These are phyloP conservation scores for Fusarium liriodendri DNA, from an alignment of 2,329 filamentous ascomycete genomes.

Conservation along the genomic window DNA sequence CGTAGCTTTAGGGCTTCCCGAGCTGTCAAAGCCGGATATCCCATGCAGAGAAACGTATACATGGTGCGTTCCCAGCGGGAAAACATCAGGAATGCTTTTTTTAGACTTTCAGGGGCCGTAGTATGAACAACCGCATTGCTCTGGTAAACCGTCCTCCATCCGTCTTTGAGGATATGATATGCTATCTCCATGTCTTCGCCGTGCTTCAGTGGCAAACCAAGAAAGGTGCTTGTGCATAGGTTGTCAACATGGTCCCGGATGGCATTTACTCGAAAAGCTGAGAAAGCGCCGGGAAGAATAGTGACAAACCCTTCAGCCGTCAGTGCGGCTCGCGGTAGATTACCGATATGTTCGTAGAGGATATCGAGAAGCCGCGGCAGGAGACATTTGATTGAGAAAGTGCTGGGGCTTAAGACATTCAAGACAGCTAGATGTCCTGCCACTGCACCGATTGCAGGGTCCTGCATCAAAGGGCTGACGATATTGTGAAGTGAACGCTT, in stretches of 20 bases:
- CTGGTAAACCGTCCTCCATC: slow-evolving; percentile 7
- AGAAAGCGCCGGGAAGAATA: slow-evolving; percentile 11
- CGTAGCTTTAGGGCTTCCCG: neutral
- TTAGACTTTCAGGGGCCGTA: slow-evolving; percentile 1
- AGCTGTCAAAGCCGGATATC: slow-evolving; percentile 6
- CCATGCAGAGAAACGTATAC: slow-evolving; percentile 7
- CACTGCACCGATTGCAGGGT: slow-evolving; percentile 2
- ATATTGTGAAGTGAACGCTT: slow-evolving; percentile 3
- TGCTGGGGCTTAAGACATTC: neutral
- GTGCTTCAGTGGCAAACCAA: slow-evolving; percentile 2
- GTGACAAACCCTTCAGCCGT: slow-evolving; percentile 5
- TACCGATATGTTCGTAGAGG: slow-evolving; percentile 2
- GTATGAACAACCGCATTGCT: slow-evolving; percentile 12
- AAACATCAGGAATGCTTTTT: slow-evolving; percentile 8
- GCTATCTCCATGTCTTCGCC: slow-evolving; percentile 10
- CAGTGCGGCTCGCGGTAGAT: slow-evolving; percentile 1
- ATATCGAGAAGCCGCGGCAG: slow-evolving; percentile 9
- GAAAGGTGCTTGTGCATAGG: slow-evolving; percentile 1
- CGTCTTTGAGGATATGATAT: slow-evolving; percentile 2
- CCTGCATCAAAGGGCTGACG: slow-evolving; percentile 2
- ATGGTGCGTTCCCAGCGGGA: slow-evolving; percentile 7
- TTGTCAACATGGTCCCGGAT: slow-evolving; percentile 1
- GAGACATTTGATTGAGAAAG: neutral
- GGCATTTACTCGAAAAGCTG: slow-evolving; percentile 7
- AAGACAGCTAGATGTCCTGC: slow-evolving; percentile 6